Base-by-base conservation (phyloP, 352 stramenopile species). In the Pythium guiyangense region DNA sequence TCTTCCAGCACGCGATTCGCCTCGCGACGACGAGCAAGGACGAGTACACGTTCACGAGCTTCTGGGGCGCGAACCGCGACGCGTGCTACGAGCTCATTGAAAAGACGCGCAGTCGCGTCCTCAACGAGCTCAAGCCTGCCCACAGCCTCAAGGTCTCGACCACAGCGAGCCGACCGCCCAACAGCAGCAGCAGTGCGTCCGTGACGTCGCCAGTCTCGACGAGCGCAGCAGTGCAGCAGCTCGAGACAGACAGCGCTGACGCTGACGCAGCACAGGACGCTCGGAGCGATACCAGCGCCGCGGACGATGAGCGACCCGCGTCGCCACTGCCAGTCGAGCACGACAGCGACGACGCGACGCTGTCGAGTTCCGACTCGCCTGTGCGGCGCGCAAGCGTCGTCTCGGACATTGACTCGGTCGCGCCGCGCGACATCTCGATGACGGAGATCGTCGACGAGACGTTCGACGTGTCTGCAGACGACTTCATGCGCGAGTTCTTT, bases 31-130 rank as follows among this genome's bases (percentile, higher is more conserved):
- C 73, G 34, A 35, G 34, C 26, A 76, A 90, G 60, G 76, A 88
- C 52, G 80, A 90, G 66, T 94, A 86, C 61, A 91, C 85, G 57
- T 91, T 94, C 66, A 88, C 80, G 55, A 88, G 79, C 54, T 94
- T 94, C 48, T 94, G 84, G 84, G 82, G 85, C 27, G 84, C 71
- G 51, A 90, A 93, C 56, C 77, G 82, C 44, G 85, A 94, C 67
- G 70, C 53, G 44, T 94, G 83, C 66, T 92, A 79, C 49, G 78
- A 92, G 9, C 60, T 94, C n/a, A 82, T 94, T 34, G 42, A 62
- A 14, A 71, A 76, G 62, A 88, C 83, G n/a, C 80, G 79, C 29
- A 61, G 84, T 35, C 78, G 71, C 27, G 72, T 86, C 39, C 47
- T 90, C 2, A 64, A 56, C 2, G 29, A 57, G 1, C 46, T 51